Evolutionary conservation across 1,284 basidiomycete species (phyloP).

Genomic region (Fistulinella staudtii): DNA sequence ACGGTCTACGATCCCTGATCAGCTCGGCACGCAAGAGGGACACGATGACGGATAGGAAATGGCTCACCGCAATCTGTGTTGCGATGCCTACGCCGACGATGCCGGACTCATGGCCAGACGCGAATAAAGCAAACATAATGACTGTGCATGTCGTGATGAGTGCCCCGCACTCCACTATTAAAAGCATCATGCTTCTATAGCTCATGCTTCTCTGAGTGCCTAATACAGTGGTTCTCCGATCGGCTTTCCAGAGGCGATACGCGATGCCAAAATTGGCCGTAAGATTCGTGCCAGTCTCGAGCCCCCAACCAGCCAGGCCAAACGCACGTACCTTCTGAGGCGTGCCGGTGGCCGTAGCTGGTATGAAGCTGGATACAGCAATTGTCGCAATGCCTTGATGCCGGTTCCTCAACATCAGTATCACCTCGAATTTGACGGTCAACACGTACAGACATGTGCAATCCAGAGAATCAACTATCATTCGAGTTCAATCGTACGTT

Average conservation of each 20-base stretch:
- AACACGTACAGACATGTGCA: constrained; percentile 17
- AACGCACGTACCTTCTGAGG: constrained; percentile 3
- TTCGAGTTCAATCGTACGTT: background rate
- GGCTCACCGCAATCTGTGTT: constrained; percentile 17
- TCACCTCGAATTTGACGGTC: background rate
- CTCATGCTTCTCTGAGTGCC: constrained; percentile 6
- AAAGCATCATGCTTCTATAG: constrained; percentile 12
- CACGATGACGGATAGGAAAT: background rate
- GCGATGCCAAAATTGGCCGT: constrained; percentile 20
- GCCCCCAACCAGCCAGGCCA: constrained; percentile 18
- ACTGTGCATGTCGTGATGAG: constrained; percentile 19
- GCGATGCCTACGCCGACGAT: constrained; percentile 17
- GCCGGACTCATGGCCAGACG: constrained; percentile 11
- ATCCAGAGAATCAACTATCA: constrained; percentile 15
- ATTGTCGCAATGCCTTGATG: constrained; percentile 11
- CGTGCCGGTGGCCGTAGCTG: constrained; percentile 3
- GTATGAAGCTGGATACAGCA: constrained; percentile 17
- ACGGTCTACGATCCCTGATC: constrained; percentile 9
- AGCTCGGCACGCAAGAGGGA: background rate
- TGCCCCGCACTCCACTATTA: constrained; percentile 20
- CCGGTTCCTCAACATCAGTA: background rate
- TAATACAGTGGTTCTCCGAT: constrained; percentile 4
- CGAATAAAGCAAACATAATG: constrained; percentile 18
- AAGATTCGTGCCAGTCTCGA: constrained; percentile 18
- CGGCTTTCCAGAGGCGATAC: constrained; percentile 17